phyloP scores from a whole-genome alignment of 108 stramenopile genomes.

The Bacterosira constricta region DNA sequence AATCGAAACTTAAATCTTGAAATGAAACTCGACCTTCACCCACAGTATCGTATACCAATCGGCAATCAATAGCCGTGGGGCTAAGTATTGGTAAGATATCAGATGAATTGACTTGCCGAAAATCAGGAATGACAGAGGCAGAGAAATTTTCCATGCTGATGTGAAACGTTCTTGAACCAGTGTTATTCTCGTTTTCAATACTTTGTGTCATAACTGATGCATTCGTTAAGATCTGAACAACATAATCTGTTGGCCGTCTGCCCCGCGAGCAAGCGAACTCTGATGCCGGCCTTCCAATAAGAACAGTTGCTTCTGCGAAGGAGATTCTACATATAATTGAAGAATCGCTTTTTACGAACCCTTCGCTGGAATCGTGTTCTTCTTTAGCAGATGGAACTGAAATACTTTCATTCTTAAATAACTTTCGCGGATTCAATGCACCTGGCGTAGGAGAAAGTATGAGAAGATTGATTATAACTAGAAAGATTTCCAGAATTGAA shows the following conservation, averaged over 20 bases:
- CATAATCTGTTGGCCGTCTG: constrained; percentile 21
- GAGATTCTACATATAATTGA: constrained; percentile 70
- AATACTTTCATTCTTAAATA: neutral
- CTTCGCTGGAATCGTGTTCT: neutral
- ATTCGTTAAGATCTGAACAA: constrained; percentile 68
- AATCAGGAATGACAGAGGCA: constrained; percentile 58
- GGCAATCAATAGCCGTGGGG: constrained; percentile 66
- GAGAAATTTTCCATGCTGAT: constrained; percentile 73
- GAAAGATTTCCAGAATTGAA: neutral
- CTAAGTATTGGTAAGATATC: constrained; percentile 54
- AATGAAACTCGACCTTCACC: constrained; percentile 63
- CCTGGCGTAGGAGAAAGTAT: neutral
- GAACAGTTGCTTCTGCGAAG: constrained; percentile 59
- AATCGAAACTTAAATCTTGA: constrained; percentile 75
- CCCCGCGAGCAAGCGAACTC: constrained; percentile 22
- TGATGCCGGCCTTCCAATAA: constrained; percentile 65
- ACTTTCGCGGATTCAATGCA: neutral
- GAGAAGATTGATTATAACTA: neutral
- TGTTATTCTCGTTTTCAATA: constrained; percentile 74
- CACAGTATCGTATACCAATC: constrained; percentile 66
- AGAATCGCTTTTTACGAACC: constrained; percentile 53
- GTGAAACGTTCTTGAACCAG: constrained; percentile 69
- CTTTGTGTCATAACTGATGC: constrained; percentile 78
- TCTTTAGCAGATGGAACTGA: neutral
- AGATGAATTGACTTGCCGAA: constrained; percentile 35